Base-by-base conservation (phyloP, 116 monocot genomes). In the Phalaenopsis hybrid region DNA sequence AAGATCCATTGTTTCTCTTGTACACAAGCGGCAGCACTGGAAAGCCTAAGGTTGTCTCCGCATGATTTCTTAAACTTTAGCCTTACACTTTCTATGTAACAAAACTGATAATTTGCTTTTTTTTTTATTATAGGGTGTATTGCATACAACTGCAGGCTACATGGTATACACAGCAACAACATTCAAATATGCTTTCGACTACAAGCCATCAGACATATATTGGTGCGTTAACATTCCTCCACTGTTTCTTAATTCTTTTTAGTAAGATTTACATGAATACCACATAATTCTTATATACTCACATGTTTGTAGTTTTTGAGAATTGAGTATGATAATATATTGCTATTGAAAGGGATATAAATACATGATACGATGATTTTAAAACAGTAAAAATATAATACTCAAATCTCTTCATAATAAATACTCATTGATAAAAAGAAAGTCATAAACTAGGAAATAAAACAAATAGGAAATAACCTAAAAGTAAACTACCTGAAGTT, bases 21-120 rank as follows among this genome's bases (percentile, higher is more conserved):
- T 99, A 99, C 81, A 99, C 99, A 17, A 99, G 99, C 87, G 99
- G 99, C 9, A 99, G 99, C 87, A 99, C 99, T 79, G 99, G 95
- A 82, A 99, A 95, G 80, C 99, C 99, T 51, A 99, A 99, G 99
- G 99, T 94, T 15, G 25, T 79, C 59, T 57, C 51, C 44, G 15
- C 8, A 20, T 50, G 49, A 13, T 77, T 50, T 50, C 10, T 58
- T 43, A 6, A 23, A 43, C n/a, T 41, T 41, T 55, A 28, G 31
- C 25, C 16, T 58, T 55, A 4, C 18, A 59, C 9, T 9, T 37
- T 23, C 34, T 20, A 78, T 59, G 59, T 17, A 57, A 17, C 9
- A 46, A 3, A 76, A 6, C 84, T 72, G 28, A 52, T 48, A 79
- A 23, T 81, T 44, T 31, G 48, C 43, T 77, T 87, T 68, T 49